Evolutionary conservation across 2,329 filamentous ascomycete genomes (phyloP), one percentile per base, ranked within the genome.

Genomic region (Aspergillus sp.): DNA sequence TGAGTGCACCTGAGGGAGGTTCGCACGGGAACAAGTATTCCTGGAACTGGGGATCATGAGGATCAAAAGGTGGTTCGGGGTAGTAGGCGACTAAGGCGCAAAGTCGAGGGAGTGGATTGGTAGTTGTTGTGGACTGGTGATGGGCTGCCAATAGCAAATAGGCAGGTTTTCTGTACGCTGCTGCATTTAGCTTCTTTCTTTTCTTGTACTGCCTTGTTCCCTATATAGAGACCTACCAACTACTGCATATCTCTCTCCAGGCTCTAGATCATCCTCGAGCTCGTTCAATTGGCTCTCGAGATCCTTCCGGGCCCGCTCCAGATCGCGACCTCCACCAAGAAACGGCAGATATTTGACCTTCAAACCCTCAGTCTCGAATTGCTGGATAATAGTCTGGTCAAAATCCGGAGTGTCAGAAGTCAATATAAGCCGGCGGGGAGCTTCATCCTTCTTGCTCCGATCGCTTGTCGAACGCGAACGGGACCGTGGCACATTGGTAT

Each of bases 1-100:
- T 46, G 33, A 53, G 33, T 45, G 44, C 0, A 5, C 10, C 10
- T 2, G 37, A 39, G 49, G 48, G 38, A 56, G 48, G 49, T 57
- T 33, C 41, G 23, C 41, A 42, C 7, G 41, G 41, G 6, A 53
- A 54, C 72, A 19, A 69, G 37, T 19, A 19, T 5, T 12, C 17
- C 3, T 39, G 15, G 7, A 15, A 19, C 6, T 12, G 62, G 47
- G 73, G 0, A 76, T 48, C 30, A 10, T 23, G 27, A 19, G 41
- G 46, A 7, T 41, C 23, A 25, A n/a, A 47, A 23, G 10, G 54
- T 50, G 3, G 51, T 48, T 4, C 46, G 22, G 49, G 81, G 55
- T 83, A 83, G 67, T 83, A 83, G 15, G 79, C 78, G 19, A 83
- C 71, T 2, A 83, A 66, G 3, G 77, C 78, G 55, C 74, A 76